Evolutionary conservation across 176 grass and related monocot species (phyloP), one percentile per base, ranked within the genome.

Genomic region (Oryza brachyantha): DNA sequence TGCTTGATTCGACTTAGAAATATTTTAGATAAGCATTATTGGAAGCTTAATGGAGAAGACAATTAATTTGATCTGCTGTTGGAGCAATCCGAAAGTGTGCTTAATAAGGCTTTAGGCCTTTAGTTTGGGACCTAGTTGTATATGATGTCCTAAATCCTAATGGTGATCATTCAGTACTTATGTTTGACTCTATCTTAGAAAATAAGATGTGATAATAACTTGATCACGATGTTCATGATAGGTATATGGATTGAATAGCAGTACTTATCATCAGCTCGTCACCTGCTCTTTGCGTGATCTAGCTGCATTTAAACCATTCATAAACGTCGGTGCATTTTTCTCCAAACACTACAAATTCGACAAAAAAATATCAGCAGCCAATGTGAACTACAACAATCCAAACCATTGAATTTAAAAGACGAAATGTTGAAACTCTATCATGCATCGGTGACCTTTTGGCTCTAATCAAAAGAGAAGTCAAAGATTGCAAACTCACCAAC

Each of bases 401-500:
- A 36, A 37, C 45, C 28, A 5, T 43, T 12, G 4, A 43, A 14
- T 43, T 29, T 3, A 5, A 22, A 34, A 14, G 38, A 68, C 34
- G 21, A 83, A 73, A 60, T 72, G 37, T 65, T 73, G 42, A 65
- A 82, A 78, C 35, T 76, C 65, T 10, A 5, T 21, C 3, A 31
- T 1, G 16, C 50, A 55, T 55, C 19, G 17, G 7, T 73, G 80
- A 79, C 39, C 25, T 79, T 28, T 13, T 39, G 16, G 11, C 55
- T 68, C 48, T 46, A 64, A 26, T 29, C 31, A 39, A 68, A 61
- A 61, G 29, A 65, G 8, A 48, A 40, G 61, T 79, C 74, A 79
- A 67, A 55, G 13, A 52, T 50, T 39, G 37, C 60, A 73, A 83
- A 79, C 13, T 61, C 38, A 62, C 25, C 62, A 84, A 74, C 62